A percentile compares a stretch with the other conserved stretches of the same genome.
These are phyloP conservation scores for Mycena crocata DNA, from an alignment of 768 basidiomycete species.

Conservation along the genomic window DNA sequence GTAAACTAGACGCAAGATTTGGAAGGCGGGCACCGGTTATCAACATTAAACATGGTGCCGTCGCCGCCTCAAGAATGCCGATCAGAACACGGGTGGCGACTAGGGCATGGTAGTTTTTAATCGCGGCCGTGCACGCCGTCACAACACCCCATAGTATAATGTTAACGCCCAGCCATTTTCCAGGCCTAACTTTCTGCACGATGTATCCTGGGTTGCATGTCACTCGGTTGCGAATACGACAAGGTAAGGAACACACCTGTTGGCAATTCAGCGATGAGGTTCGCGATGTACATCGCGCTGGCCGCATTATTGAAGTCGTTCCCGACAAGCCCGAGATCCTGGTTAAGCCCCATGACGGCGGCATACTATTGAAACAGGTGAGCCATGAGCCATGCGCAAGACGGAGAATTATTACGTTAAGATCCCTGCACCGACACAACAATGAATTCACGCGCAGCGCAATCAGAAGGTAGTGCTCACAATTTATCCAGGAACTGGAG, in stretches of 20 bases:
- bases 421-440: slow-evolving; percentile 13
- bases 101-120: slow-evolving; percentile 24
- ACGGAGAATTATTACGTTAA: slow-evolving; percentile 24
- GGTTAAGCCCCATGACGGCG: slow-evolving; percentile 25
- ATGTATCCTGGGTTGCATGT: too few relatives aligned
- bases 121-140: slow-evolving; percentile 31
- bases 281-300: slow-evolving; percentile 24
- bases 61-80: slow-evolving; percentile 32
- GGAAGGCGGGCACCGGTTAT: slow-evolving; percentile 24
- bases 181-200: slow-evolving; percentile 31
- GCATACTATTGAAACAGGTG: slow-evolving; percentile 2
- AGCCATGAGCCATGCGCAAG: not conserved
- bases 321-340: slow-evolving; percentile 15
- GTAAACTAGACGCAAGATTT: not conserved
- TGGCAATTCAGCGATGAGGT: slow-evolving; percentile 15
- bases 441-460: not conserved
- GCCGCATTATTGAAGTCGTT: slow-evolving; percentile 26
- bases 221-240: too few relatives aligned
- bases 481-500: slow-evolving; percentile 31
- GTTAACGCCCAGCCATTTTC: slow-evolving; percentile 32
- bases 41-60: slow-evolving; percentile 30
- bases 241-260: too few relatives aligned
- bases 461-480: not conserved
- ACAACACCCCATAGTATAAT: slow-evolving; percentile 32
- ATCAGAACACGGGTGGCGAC: slow-evolving; percentile 28